These are phyloP conservation scores for Ensete glaucum DNA, from an alignment of 176 grass and related monocot species.

Conservation along the genomic window DNA sequence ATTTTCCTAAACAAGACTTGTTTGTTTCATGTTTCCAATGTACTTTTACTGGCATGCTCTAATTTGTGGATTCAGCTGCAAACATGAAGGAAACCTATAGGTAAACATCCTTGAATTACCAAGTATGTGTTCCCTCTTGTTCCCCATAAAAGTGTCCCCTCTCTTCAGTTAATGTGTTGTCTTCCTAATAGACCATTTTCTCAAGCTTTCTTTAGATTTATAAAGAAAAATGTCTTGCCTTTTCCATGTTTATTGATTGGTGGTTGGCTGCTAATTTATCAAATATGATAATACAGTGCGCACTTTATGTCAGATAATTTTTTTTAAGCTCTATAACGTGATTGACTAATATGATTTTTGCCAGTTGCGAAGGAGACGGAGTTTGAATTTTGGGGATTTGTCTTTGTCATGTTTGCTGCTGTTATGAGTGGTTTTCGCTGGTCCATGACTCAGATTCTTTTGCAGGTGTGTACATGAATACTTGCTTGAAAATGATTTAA, in stretches of 20 bases:
- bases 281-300: background rate
- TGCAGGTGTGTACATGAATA: conserved; percentile 50
- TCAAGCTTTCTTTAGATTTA: too few species aligned
- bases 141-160: too few species aligned
- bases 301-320: background rate
- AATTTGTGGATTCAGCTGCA: too few species aligned
- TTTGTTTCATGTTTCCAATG: too few species aligned
- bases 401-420: conserved; percentile 92
- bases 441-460: conserved; percentile 96
- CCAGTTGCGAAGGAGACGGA: conserved; percentile 82
- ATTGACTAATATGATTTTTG: conserved; percentile 22
- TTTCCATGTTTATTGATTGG: too few species aligned
- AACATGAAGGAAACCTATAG: too few species aligned
- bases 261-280: background rate
- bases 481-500: background rate
- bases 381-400: conserved; percentile 93
- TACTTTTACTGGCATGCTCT: too few species aligned
- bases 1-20: too few species aligned
- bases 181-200: too few species aligned
- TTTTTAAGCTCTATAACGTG: conserved; percentile 15
- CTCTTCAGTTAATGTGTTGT: too few species aligned
- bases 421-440: conserved; percentile 97
- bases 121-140: too few species aligned
- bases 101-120: too few species aligned
- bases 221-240: background rate